phyloP scores from a whole-genome alignment of 768 basidiomycete species.

The Pisolithus orientalis region DNA sequence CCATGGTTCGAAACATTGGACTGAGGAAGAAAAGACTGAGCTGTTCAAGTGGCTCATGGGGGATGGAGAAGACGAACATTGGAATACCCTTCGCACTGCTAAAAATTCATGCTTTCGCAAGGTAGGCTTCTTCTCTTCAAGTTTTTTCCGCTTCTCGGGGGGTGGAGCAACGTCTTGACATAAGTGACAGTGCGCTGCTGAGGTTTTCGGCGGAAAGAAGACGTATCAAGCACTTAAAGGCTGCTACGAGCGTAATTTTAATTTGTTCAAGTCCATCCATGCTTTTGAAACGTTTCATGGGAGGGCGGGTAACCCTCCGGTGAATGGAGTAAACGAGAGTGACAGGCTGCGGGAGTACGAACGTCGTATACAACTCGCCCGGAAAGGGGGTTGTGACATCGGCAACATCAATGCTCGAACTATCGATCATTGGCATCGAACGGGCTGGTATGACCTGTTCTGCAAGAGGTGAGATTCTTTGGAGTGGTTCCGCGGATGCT shows the following conservation, averaged over 20 bases:
- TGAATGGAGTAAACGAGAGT: conserved; percentile 45
- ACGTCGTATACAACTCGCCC: conserved; percentile 58
- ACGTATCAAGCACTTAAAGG: conserved; percentile 82
- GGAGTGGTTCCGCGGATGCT: not conserved
- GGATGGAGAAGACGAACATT: conserved; percentile 63
- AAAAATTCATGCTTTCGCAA: conserved; percentile 82
- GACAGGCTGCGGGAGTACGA: conserved; percentile 70
- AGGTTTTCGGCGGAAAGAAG: conserved; percentile 72
- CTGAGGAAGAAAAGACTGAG: conserved; percentile 74
- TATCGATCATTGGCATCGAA: conserved; percentile 74
- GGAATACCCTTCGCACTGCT: conserved; percentile 69
- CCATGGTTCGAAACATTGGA: conserved; percentile 79
- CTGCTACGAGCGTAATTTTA: conserved; percentile 81
- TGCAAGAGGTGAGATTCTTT: conserved; percentile 45
- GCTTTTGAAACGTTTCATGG: conserved; percentile 52
- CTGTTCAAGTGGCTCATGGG: conserved; percentile 79
- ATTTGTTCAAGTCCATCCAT: conserved; percentile 78
- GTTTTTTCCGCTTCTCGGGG: not conserved
- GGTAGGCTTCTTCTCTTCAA: conserved; percentile 28
- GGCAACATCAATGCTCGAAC: conserved; percentile 69
- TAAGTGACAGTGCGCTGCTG: conserved; percentile 51
- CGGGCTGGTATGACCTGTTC: conserved; percentile 74
- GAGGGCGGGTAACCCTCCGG: conserved; percentile 28
- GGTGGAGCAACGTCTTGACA: not conserved
- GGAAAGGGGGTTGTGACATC: conserved; percentile 61